Percentiles rank a stretch among this genome's conserved stretches.
phyloP scores from a whole-genome alignment of 352 stramenopile genomes.

The Pythium phragmitis region DNA sequence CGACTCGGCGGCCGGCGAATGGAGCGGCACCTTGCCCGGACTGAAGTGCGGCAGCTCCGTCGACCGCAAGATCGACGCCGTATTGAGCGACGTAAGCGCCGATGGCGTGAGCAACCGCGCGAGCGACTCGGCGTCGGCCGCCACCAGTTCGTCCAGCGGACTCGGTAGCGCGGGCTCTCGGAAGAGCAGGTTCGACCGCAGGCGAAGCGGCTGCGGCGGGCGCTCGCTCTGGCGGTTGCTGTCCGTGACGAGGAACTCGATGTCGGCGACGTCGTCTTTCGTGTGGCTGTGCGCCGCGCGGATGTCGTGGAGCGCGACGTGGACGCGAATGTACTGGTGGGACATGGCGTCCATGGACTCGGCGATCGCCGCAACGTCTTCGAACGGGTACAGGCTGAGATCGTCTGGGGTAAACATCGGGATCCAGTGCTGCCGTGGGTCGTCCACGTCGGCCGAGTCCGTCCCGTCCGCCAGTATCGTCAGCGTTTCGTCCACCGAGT shows the following conservation, averaged over 20 bases:
- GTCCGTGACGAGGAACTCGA: constrained; percentile 23
- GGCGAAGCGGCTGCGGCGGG: constrained; percentile 6
- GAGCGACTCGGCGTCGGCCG: constrained; percentile 10
- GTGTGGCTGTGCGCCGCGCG: constrained; percentile 1
- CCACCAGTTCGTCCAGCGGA: constrained; percentile 15
- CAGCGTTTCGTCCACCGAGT: constrained; percentile 4
- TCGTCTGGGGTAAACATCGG: constrained; percentile 6
- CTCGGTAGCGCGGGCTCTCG: constrained; percentile 15
- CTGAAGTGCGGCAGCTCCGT: constrained; percentile 26
- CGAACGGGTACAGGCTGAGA: constrained; percentile 15
- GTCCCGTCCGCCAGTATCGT: not conserved
- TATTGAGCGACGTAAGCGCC: constrained; percentile 19
- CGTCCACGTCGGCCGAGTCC: not conserved
- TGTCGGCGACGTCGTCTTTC: constrained; percentile 8
- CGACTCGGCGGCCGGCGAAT: not conserved
- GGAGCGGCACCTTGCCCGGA: constrained; percentile 1
- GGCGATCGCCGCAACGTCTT: constrained; percentile 9
- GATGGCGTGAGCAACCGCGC: constrained; percentile 14
- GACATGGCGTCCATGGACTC: constrained; percentile 25
- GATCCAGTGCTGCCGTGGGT: constrained; percentile 16
- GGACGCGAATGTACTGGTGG: constrained; percentile 24
- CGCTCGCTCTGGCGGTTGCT: not conserved
- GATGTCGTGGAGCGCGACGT: constrained; percentile 23
- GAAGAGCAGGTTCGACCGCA: constrained; percentile 20
- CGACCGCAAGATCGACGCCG: constrained; percentile 17